Evolutionary conservation across 805 yeast species (phyloP).

Genomic region (Metschnikowia gelsemii): DNA sequence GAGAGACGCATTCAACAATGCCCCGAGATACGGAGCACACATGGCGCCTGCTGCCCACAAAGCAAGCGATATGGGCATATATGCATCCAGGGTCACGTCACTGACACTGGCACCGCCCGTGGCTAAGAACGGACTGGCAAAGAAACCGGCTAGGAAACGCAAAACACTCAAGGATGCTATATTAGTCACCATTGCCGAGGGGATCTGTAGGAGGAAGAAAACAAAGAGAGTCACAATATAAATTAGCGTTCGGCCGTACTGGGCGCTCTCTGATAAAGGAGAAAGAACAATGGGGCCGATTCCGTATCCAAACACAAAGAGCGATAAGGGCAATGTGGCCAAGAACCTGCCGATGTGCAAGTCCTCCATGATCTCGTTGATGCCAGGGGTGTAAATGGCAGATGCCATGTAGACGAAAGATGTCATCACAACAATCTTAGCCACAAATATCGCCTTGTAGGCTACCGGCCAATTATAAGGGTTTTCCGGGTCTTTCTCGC

Average conservation of each 20-base stretch:
- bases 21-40: conserved; percentile 56
- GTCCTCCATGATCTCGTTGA: conserved; percentile 43
- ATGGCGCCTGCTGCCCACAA: conserved; percentile 55
- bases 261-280: conserved; percentile 56
- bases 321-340: conserved; percentile 51
- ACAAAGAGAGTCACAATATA: conserved; percentile 47
- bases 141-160: conserved; percentile 53
- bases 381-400: conserved; percentile 55
- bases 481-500: conserved; percentile 51
- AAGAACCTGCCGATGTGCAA: conserved; percentile 45
- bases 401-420: conserved; percentile 56
- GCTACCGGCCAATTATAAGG: conserved; percentile 56
- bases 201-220: conserved; percentile 54
- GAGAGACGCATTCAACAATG: conserved; percentile 54
- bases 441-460: conserved; percentile 39
- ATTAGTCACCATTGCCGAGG: conserved; percentile 51
- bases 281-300: conserved; percentile 59
- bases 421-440: conserved; percentile 46
- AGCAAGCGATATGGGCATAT: conserved; percentile 47
- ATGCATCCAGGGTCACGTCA: conserved; percentile 45
- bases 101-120: conserved; percentile 60
- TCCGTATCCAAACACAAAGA: conserved; percentile 62
- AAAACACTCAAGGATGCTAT: conserved; percentile 51
- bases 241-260: conserved; percentile 52
- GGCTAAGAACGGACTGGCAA: conserved; percentile 55